Conservation (phyloP, 495 filamentous ascomycete species). For the Hypoxylon cercidicola region DNA sequence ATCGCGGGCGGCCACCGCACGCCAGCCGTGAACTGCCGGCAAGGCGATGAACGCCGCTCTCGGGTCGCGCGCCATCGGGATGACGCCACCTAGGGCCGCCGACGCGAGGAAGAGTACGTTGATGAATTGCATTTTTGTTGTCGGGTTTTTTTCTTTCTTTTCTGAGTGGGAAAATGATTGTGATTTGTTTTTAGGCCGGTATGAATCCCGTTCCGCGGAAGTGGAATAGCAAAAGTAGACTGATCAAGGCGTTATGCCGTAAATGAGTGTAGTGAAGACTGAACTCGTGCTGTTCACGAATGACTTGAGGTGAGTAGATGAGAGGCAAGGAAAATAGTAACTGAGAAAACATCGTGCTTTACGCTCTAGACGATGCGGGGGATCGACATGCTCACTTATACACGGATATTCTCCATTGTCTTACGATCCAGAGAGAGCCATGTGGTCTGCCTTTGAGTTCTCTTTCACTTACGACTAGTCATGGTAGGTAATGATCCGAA, state of each 20-base stretch:
- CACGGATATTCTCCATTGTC: constrained; percentile 7
- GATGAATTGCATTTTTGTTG: constrained; percentile 32
- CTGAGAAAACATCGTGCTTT: background rate
- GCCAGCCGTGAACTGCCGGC: constrained; percentile 1
- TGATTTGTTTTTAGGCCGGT: no score
- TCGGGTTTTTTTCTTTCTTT: background rate
- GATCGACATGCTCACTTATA: constrained; percentile 17
- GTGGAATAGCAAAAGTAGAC: background rate
- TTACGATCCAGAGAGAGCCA: background rate
- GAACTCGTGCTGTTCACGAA: constrained; percentile 33
- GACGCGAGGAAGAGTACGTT: constrained; percentile 33
- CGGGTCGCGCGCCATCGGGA: constrained; percentile 13
- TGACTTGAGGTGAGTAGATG: constrained; percentile 34
- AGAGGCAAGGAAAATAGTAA: constrained; percentile 23
- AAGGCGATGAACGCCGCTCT: background rate
- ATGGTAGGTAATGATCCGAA: background rate
- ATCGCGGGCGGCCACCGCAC: constrained; percentile 9
- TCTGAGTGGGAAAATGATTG: background rate
- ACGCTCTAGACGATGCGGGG: background rate
- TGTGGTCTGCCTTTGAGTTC: background rate
- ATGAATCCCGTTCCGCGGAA: background rate
- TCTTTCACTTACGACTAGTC: constrained; percentile 13
- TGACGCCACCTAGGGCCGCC: constrained; percentile 23
- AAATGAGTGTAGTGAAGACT: constrained; percentile 34
- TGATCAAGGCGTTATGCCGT: constrained; percentile 8